Evolutionary conservation across 1,284 basidiomycete species (phyloP), one percentile per base, ranked within the genome.

Genomic region (Cryptococcus sp.): DNA sequence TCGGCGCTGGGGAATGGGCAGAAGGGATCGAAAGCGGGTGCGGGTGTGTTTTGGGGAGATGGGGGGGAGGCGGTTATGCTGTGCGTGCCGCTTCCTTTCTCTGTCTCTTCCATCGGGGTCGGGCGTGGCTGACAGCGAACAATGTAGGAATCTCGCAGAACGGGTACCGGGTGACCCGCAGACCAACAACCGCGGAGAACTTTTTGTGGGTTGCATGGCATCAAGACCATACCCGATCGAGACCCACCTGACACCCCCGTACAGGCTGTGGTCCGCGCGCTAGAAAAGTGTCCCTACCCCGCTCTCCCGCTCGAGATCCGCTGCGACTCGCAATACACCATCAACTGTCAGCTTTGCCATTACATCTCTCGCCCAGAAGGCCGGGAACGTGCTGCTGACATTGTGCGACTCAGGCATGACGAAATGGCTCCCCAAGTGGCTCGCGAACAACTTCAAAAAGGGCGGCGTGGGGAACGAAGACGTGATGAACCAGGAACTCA

Each of bases 151-250:
- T 50, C 43, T 76, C 23, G 65, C 69, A 3, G 75, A 77, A 55
- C 56, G 74, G 4, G 69, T 79, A 2, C 76, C 76, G 0, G 77
- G 77, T 2, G 16, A 46, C 0, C 23, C 69, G 36, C 77, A 79
- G 63, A 79, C 77, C 5, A 79, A 79, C 55, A 79, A 79, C 53
- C 64, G 77, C n/a, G 77, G 72, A 42, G 77, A 79, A 55, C 53
- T 79, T 13, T 63, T 78, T 15, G 76, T 78, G 28, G 55, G 72
- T 65, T 20, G 8, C 37, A n/a, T n/a, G n/a, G n/a, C n/a, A n/a
- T n/a, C n/a, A n/a, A n/a, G n/a, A n/a, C n/a, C n/a, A n/a, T n/a
- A n/a, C n/a, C n/a, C n/a, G n/a, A n/a, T n/a, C n/a, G n/a, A n/a
- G n/a, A n/a, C 53, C 57, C 18, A 52, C 49, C 1, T 18, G 28